A percentile compares a stretch with the other conserved stretches of the same genome.
Evolutionary conservation across 345 rosid genomes (phyloP).

Genomic region (Rhizophora apiculata): DNA sequence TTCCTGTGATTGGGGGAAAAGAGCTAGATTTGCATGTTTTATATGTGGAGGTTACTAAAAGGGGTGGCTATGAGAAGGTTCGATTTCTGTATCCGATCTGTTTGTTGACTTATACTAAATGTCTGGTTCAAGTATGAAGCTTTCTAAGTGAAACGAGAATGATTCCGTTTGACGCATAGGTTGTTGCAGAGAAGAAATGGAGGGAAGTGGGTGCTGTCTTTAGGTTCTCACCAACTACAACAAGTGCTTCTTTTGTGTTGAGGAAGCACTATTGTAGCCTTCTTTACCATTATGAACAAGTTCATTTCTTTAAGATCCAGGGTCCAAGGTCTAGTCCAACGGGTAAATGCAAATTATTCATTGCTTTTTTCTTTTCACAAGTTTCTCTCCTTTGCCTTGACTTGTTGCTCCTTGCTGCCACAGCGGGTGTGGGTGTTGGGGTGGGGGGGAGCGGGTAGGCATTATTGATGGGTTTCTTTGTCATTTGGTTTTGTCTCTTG

Average conservation of each 20-base stretch:
- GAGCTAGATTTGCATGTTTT: constrained; percentile 90
- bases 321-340: constrained; percentile 59
- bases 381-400: not conserved
- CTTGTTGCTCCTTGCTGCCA: not conserved
- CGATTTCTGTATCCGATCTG: not conserved
- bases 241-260: constrained; percentile 92
- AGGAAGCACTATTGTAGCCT: constrained; percentile 80
- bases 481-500: not conserved
- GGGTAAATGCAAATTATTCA: constrained; percentile 32
- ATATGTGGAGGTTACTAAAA: constrained; percentile 75
- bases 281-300: constrained; percentile 89
- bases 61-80: constrained; percentile 94
- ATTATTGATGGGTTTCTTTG: constrained; percentile 9
- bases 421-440: not conserved
- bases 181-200: constrained; percentile 97
- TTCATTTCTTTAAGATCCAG: constrained; percentile 63
- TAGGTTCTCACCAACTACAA: constrained; percentile 80
- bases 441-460: not conserved
- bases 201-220: constrained; percentile 95
- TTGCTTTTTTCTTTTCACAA: not conserved
- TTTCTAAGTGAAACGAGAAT: not conserved
- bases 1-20: constrained; percentile 97
- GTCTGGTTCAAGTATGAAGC: not conserved
- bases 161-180: constrained; percentile 32
- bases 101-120: not conserved